Percentiles rank a stretch among this genome's conserved stretches.
These are phyloP conservation scores for Toxoplasma gondii DNA, from an alignment of 169 alveolate species.

Conservation along the genomic window DNA sequence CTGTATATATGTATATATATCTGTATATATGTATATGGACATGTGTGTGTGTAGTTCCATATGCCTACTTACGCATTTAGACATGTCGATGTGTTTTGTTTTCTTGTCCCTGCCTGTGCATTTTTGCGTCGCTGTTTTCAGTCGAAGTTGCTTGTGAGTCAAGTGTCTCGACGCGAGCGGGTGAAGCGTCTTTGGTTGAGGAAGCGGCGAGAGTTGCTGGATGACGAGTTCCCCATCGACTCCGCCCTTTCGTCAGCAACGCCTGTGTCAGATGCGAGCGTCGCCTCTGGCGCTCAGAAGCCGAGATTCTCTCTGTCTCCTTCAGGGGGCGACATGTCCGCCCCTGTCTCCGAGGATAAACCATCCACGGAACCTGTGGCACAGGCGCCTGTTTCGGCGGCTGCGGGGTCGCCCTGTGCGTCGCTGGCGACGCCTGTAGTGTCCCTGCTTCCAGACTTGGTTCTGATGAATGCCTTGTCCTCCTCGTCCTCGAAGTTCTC, in stretches of 20 bases:
- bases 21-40: not conserved
- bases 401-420: not conserved
- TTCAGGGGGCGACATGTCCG: too few species aligned
- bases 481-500: not conserved
- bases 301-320: too few species aligned
- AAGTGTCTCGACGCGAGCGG: constrained; percentile 69
- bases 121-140: constrained; percentile 2
- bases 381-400: not conserved
- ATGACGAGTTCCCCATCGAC: constrained; percentile 73
- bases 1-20: not conserved
- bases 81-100: too few species aligned
- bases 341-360: constrained; percentile 26
- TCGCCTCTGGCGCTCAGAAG: not conserved
- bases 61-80: too few species aligned
- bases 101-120: too few species aligned
- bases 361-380: not conserved
- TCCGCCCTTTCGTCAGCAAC: not conserved
- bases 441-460: not conserved
- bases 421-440: constrained; percentile 13
- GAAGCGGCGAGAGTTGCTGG: constrained; percentile 77
- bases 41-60: too few species aligned
- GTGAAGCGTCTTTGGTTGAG: constrained; percentile 74
- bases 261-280: not conserved
- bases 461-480: not conserved
- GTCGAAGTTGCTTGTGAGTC: constrained; percentile 62